These are phyloP conservation scores for Atkinsonella texensis DNA, from an alignment of 2,329 filamentous ascomycete species.

Conservation along the genomic window DNA sequence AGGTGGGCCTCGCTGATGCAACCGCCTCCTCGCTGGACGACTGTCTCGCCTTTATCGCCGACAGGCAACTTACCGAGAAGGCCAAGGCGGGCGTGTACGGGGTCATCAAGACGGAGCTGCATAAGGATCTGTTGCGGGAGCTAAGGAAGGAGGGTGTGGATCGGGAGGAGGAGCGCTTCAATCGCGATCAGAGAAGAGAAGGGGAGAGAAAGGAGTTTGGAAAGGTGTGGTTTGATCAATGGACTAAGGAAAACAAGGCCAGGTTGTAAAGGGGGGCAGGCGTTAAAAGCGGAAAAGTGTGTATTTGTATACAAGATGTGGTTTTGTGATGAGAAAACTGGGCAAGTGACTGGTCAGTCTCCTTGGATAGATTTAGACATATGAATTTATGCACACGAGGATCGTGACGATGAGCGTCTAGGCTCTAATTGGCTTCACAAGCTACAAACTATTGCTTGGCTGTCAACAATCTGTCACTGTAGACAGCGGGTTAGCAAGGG, in stretches of 20 bases:
- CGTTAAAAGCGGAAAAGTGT: background rate
- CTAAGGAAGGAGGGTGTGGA: constrained; percentile 41
- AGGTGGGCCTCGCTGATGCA: constrained; percentile 56
- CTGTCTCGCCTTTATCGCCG: constrained; percentile 44
- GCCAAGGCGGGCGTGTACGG: constrained; percentile 56
- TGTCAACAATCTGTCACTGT: background rate
- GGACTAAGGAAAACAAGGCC: constrained; percentile 28
- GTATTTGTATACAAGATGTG: background rate
- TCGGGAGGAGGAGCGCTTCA: constrained; percentile 36
- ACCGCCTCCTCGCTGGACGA: constrained; percentile 46
- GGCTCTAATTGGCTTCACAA: background rate
- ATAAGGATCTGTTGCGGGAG: constrained; percentile 48
- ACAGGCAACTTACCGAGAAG: constrained; percentile 49
- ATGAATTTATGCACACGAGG: too few species aligned
- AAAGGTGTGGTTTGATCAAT: constrained; percentile 37
- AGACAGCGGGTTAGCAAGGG: background rate
- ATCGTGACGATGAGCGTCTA: too few species aligned
- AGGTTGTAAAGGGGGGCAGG: constrained; percentile 20
- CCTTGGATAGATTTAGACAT: too few species aligned
- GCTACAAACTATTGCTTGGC: background rate
- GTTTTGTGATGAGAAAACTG: background rate
- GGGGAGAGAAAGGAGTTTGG: constrained; percentile 30
- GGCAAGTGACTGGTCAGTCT: background rate
- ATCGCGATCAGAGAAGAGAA: constrained; percentile 26
- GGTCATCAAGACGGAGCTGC: constrained; percentile 64